Evolutionary conservation across 129 eudicot genomes (phyloP).

Genomic region (Chrysanthemum makinoi): DNA sequence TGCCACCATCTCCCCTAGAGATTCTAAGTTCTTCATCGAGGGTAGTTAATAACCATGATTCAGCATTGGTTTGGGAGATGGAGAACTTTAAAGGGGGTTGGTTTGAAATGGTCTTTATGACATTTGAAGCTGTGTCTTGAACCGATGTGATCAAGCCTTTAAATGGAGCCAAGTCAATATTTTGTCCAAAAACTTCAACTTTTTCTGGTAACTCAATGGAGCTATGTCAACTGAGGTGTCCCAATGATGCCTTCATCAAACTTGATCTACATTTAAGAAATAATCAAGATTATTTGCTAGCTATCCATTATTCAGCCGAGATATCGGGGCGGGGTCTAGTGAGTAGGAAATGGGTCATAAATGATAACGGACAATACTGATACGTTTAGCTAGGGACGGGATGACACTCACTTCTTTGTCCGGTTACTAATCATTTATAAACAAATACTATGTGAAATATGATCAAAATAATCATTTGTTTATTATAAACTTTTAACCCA

Average conservation of each 20-base stretch:
- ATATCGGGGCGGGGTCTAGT: not conserved
- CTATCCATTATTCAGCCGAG: not conserved
- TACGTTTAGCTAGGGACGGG: no score
- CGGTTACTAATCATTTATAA: no score
- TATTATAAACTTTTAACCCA: no score
- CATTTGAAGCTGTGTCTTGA: constrained; percentile 82
- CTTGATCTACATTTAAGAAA: constrained; percentile 52
- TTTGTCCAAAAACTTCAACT: constrained; percentile 76
- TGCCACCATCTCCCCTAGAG: constrained; percentile 93
- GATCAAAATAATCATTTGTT: no score
- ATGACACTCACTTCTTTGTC: no score
- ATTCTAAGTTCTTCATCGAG: constrained; percentile 85
- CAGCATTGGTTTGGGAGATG: constrained; percentile 53
- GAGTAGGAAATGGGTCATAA: no score
- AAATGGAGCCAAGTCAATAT: constrained; percentile 67
- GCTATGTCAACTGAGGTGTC: constrained; percentile 89
- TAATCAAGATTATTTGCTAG: not conserved
- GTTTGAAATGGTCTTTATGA: constrained; percentile 75
- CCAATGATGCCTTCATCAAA: constrained; percentile 86
- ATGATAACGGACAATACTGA: no score
- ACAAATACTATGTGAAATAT: no score
- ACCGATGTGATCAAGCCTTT: constrained; percentile 68
- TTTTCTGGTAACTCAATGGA: constrained; percentile 76
- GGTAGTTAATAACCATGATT: constrained; percentile 91
- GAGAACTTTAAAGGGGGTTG: constrained; percentile 76